phyloP scores from a whole-genome alignment of 352 stramenopile species.

The Pythium folliculosum region DNA sequence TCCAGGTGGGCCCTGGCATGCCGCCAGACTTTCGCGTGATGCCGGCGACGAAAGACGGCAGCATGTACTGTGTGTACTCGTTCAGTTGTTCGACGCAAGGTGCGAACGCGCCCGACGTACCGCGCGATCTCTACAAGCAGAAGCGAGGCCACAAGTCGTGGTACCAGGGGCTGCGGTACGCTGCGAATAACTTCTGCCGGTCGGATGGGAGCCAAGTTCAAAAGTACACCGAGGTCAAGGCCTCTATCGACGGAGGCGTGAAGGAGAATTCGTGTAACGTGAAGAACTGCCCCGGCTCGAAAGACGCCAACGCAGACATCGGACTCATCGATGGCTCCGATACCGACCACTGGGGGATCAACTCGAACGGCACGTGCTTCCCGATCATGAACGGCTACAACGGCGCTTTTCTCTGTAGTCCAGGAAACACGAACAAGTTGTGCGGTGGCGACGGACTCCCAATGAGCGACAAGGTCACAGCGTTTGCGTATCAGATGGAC shows the following conservation, averaged over 20 bases:
- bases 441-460: slow-evolving; percentile 30
- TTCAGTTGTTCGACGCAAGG: slow-evolving; percentile 42
- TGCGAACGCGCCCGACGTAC: slow-evolving; percentile 47
- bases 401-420: slow-evolving; percentile 57
- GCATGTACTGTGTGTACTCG: slow-evolving; percentile 43
- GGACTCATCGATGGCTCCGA: slow-evolving; percentile 43
- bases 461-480: slow-evolving; percentile 27
- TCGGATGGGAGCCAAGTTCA: slow-evolving; percentile 28
- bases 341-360: slow-evolving; percentile 51
- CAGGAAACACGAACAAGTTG: slow-evolving; percentile 40
- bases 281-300: slow-evolving; percentile 43
- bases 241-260: slow-evolving; percentile 41
- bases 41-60: slow-evolving; percentile 15
- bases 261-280: slow-evolving; percentile 50
- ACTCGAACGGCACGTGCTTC: slow-evolving; percentile 65
- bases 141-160: slow-evolving; percentile 61
- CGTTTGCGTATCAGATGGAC: slow-evolving; percentile 89
- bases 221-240: slow-evolving; percentile 39
- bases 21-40: slow-evolving; percentile 49
- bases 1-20: slow-evolving; percentile 87
- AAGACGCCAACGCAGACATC: slow-evolving; percentile 55
- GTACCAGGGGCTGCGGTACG: slow-evolving; percentile 69
- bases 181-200: slow-evolving; percentile 58
- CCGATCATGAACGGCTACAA: slow-evolving; percentile 62
- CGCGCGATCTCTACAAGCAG: slow-evolving; percentile 41